A percentile compares a stretch with the other conserved stretches of the same genome.
These are phyloP conservation scores for Capsella bursapastoris DNA, from an alignment of 345 rosid genomes.

Conservation along the genomic window DNA sequence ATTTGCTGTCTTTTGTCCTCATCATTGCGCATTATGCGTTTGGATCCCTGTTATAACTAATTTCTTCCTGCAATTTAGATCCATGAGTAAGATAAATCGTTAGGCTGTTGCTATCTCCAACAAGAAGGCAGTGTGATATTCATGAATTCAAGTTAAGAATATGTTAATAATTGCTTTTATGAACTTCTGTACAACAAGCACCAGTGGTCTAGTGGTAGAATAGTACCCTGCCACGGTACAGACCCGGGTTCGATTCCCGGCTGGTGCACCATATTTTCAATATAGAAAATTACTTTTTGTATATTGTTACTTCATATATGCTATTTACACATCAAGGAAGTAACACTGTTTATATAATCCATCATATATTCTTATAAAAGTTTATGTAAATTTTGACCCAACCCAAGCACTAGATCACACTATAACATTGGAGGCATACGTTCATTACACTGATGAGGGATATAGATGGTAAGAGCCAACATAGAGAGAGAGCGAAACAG, in stretches of 20 bases:
- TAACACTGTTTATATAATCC: neutral
- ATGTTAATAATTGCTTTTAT: neutral
- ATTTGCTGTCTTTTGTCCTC: conserved; percentile 3
- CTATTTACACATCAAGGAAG: neutral
- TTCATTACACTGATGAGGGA: conserved; percentile 19
- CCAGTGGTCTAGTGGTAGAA: conserved; percentile 63
- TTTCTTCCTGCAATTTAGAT: neutral
- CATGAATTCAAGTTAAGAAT: too few relatives aligned
- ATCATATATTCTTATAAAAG: conserved; percentile 1
- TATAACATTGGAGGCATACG: conserved; percentile 23
- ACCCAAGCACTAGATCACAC: conserved; percentile 26
- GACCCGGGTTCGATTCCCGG: conserved; percentile 90
- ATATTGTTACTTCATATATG: too few relatives aligned
- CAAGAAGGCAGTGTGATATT: too few relatives aligned
- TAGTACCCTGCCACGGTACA: conserved; percentile 85
- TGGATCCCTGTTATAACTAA: neutral
- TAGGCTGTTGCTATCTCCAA: too few relatives aligned
- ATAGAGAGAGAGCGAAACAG: neutral
- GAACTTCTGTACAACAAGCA: neutral
- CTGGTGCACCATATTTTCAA: conserved; percentile 50
- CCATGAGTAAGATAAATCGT: neutral
- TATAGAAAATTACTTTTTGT: too few relatives aligned
- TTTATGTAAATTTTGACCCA: neutral
- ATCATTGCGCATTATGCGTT: neutral
- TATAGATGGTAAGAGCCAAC: conserved; percentile 17